Percentiles rank a stretch among this genome's conserved stretches.
Evolutionary conservation across 352 stramenopile species (phyloP).

Genomic region (Phytopythium chamaehyphon): DNA sequence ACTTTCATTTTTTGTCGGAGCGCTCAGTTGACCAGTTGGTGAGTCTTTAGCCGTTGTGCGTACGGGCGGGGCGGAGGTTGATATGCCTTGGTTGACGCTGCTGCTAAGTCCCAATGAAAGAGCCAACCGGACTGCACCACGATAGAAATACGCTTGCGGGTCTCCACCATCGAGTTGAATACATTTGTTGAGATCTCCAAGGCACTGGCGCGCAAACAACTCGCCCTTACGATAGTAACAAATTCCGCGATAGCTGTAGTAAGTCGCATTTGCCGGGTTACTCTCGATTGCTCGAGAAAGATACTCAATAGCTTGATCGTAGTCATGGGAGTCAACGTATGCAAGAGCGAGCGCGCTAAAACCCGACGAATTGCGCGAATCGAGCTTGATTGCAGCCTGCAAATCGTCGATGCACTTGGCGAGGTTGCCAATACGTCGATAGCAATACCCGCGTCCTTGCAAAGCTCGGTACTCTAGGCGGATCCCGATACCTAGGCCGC

Average conservation of each 20-base stretch:
- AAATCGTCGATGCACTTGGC: constrained; percentile 73
- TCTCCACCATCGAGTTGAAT: constrained; percentile 76
- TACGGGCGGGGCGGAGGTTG: background rate
- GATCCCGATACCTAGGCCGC: constrained; percentile 26
- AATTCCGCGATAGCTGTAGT: constrained; percentile 63
- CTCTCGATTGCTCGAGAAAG: constrained; percentile 64
- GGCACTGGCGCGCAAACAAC: constrained; percentile 40
- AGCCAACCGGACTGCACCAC: constrained; percentile 58
- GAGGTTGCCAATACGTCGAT: constrained; percentile 49
- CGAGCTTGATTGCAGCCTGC: constrained; percentile 62
- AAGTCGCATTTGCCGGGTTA: constrained; percentile 49
- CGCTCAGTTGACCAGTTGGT: background rate
- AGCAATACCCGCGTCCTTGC: constrained; percentile 64
- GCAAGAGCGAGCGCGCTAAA: constrained; percentile 63
- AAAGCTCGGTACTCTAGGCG: constrained; percentile 68
- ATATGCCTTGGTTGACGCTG: background rate
- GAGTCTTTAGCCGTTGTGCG: background rate
- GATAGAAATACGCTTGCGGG: constrained; percentile 73
- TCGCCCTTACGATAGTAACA: constrained; percentile 69
- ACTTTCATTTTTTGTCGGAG: background rate
- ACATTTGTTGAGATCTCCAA: constrained; percentile 65
- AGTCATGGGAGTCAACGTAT: constrained; percentile 50
- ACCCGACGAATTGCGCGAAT: constrained; percentile 54
- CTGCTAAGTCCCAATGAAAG: constrained; percentile 47
- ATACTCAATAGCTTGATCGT: constrained; percentile 53